Percentiles rank a stretch among this genome's conserved stretches.
phyloP scores from a whole-genome alignment of 2,329 filamentous ascomycete genomes.

The Botrytis sinoallii region DNA sequence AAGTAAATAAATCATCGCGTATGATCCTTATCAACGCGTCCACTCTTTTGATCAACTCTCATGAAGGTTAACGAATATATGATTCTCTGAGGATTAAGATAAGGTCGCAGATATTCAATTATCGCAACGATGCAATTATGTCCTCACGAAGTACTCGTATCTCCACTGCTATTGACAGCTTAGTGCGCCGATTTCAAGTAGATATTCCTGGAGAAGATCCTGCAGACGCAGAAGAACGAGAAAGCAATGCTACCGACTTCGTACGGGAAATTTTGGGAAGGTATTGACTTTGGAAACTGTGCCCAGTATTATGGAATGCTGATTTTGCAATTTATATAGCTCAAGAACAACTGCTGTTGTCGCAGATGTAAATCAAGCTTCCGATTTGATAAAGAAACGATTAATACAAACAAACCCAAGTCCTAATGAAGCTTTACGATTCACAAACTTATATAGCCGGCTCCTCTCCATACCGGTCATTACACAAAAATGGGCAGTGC shows the following conservation, averaged over 20 bases:
- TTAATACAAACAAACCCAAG: constrained; percentile 74
- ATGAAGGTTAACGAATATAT: constrained; percentile 6
- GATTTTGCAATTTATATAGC: constrained; percentile 25
- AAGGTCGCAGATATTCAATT: constrained; percentile 6
- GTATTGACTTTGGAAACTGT: constrained; percentile 23
- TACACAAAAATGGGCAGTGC: constrained; percentile 93
- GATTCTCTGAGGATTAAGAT: background rate
- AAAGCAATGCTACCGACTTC: constrained; percentile 57
- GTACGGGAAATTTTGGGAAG: constrained; percentile 47
- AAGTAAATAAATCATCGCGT: constrained; percentile 19
- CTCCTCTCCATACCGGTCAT: constrained; percentile 88
- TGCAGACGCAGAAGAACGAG: constrained; percentile 63
- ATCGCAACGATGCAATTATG: constrained; percentile 37
- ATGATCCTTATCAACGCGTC: constrained; percentile 11
- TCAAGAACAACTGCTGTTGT: constrained; percentile 36
- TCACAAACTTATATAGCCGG: constrained; percentile 86
- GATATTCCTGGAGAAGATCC: constrained; percentile 63
- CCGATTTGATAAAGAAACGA: constrained; percentile 86
- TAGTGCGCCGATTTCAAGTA: constrained; percentile 73
- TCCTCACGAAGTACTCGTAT: constrained; percentile 56
- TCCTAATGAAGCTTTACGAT: constrained; percentile 72
- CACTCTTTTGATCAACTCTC: constrained; percentile 16
- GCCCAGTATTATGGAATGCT: background rate
- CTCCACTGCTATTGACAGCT: constrained; percentile 72
- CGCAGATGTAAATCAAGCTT: constrained; percentile 76